These are phyloP conservation scores for Aspergillus floridensis DNA, from an alignment of 2,329 filamentous ascomycete species.

Conservation along the genomic window DNA sequence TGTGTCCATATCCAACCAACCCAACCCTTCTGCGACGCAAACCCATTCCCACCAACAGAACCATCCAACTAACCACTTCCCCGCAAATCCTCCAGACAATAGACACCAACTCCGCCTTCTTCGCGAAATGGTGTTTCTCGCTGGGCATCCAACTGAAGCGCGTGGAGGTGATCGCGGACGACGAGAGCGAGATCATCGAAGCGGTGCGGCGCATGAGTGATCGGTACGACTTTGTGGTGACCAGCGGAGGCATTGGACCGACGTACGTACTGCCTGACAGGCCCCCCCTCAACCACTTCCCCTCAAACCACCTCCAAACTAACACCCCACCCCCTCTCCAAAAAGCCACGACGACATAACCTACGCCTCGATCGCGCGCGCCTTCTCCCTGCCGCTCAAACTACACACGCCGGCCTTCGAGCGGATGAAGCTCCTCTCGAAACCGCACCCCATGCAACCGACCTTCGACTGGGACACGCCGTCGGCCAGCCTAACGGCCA, in stretches of 20 bases:
- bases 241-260: slow-evolving; percentile 91
- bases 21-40: not conserved
- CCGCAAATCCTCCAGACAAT: slow-evolving; percentile 49
- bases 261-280: slow-evolving; percentile 59
- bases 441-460: slow-evolving; percentile 68
- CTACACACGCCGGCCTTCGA: slow-evolving; percentile 74
- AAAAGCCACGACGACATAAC: slow-evolving; percentile 93
- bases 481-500: slow-evolving; percentile 73
- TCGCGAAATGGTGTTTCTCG: slow-evolving; percentile 65
- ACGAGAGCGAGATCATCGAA: slow-evolving; percentile 86
- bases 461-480: slow-evolving; percentile 83
- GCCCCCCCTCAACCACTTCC: not conserved
- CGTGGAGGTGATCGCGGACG: slow-evolving; percentile 90
- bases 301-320: not conserved
- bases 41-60: not conserved
- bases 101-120: slow-evolving; percentile 64
- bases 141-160: slow-evolving; percentile 71
- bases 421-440: slow-evolving; percentile 79
- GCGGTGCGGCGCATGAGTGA: slow-evolving; percentile 82
- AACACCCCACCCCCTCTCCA: not conserved
- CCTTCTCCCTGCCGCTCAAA: slow-evolving; percentile 72
- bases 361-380: slow-evolving; percentile 88
- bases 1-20: no score
- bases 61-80: not conserved
- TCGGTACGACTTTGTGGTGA: slow-evolving; percentile 91